A percentile compares a stretch with the other conserved stretches of the same genome.
Conservation (phyloP, 2,329 filamentous ascomycete species). For the Apiospora koreana region DNA sequence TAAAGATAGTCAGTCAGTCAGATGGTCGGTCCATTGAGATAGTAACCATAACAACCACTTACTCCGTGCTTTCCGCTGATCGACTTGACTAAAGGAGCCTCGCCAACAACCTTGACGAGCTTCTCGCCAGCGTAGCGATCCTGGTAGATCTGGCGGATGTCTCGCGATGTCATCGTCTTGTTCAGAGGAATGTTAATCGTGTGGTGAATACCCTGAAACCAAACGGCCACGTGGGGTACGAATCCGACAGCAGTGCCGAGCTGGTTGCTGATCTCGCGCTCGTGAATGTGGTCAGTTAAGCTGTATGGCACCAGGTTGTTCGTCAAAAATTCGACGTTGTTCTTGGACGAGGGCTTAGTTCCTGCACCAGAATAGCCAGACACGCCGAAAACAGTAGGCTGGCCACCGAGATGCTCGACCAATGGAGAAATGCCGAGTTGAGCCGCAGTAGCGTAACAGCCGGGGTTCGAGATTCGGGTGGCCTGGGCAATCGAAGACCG, state of each 20-base stretch:
- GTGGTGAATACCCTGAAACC: slow-evolving; percentile 95
- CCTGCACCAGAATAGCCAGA: slow-evolving; percentile 94
- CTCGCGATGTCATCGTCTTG: slow-evolving; percentile 83
- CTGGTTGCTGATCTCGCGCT: slow-evolving; percentile 82
- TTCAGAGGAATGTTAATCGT: slow-evolving; percentile 88
- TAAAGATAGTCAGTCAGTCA: neutral
- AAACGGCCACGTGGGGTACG: slow-evolving; percentile 90
- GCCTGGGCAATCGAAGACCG: slow-evolving; percentile 76
- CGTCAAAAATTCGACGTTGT: slow-evolving; percentile 78
- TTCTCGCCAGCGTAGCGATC: slow-evolving; percentile 95
- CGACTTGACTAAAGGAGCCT: slow-evolving; percentile 81
- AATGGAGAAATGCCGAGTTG: slow-evolving; percentile 87
- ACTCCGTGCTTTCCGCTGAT: slow-evolving; percentile 79
- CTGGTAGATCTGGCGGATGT: slow-evolving; percentile 93
- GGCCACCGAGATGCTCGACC: slow-evolving; percentile 72
- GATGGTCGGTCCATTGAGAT: no score
- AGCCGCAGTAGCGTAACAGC: slow-evolving; percentile 92
- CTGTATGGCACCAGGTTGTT: slow-evolving; percentile 92
- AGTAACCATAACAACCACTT: neutral
- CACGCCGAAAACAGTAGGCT: slow-evolving; percentile 85
- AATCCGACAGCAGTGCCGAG: slow-evolving; percentile 78
- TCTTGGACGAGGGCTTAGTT: slow-evolving; percentile 92
- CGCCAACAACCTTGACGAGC: slow-evolving; percentile 88
- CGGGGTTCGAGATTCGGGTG: slow-evolving; percentile 86
- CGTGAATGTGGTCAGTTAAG: slow-evolving; percentile 91